phyloP scores from a whole-genome alignment of 345 rosid genomes.

The Raphanus sativus region DNA sequence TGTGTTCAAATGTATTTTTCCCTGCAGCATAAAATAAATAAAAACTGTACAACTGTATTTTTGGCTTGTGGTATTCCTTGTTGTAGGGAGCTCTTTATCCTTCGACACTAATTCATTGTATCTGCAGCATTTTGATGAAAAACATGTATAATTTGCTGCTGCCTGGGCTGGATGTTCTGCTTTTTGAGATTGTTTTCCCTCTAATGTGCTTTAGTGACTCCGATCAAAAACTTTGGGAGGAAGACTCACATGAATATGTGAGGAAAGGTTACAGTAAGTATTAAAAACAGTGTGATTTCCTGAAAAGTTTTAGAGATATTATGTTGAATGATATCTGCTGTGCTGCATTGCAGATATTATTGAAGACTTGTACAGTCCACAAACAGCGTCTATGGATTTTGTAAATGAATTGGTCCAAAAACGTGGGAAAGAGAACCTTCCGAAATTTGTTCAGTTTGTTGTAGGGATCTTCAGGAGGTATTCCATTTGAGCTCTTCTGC shows the following conservation, averaged over 20 bases:
- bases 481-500: conserved; percentile 12
- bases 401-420: conserved; percentile 94
- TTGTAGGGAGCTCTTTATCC: neutral
- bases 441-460: conserved; percentile 76
- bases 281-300: neutral
- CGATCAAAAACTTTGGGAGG: too few relatives aligned
- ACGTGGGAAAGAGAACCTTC: conserved; percentile 94
- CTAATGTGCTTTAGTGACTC: too few relatives aligned
- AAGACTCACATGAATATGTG: conserved; percentile 61
- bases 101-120: conserved; percentile 8
- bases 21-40: neutral
- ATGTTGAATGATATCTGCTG: conserved; percentile 27
- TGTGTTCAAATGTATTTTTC: neutral
- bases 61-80: neutral
- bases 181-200: conserved; percentile 46
- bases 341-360: conserved; percentile 71
- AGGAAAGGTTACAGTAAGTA: conserved; percentile 99
- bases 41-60: neutral
- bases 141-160: conserved; percentile 82
- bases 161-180: conserved; percentile 82
- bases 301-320: neutral
- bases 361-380: conserved; percentile 97
- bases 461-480: conserved; percentile 57
- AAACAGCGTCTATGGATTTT: conserved; percentile 98
- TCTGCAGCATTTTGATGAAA: conserved; percentile 76